Evolutionary conservation across 192 early-diverging fungal species (phyloP).

Genomic region (Oehlia diaphana): DNA sequence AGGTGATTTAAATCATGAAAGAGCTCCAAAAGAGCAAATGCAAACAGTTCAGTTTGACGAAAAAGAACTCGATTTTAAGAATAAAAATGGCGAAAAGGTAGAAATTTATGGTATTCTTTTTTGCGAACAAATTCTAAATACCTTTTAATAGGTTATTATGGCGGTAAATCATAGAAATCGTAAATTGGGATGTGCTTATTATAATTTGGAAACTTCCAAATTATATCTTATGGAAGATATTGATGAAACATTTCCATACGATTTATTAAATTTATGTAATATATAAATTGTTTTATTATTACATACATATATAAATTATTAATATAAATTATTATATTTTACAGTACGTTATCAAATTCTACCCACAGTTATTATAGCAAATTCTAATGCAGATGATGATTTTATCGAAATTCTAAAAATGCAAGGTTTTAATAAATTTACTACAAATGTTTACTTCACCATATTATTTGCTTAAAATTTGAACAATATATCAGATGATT

Average conservation of each 20-base stretch:
- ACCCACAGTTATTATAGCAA: constrained; percentile 37
- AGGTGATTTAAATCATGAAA: too few species aligned
- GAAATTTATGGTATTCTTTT: background rate
- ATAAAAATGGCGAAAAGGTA: background rate
- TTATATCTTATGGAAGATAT: constrained; percentile 49
- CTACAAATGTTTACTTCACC: background rate
- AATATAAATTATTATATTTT: background rate
- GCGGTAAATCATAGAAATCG: constrained; percentile 35
- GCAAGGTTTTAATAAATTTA: constrained; percentile 17
- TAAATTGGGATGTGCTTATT: constrained; percentile 43
- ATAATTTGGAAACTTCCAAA: constrained; percentile 29
- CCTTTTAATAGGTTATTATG: constrained; percentile 36
- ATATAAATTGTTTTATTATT: background rate
- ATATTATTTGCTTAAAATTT: background rate
- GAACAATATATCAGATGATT: background rate
- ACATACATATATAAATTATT: background rate
- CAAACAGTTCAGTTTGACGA: background rate
- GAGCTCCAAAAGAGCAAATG: background rate
- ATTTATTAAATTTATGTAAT: constrained; percentile 34
- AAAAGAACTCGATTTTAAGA: background rate
- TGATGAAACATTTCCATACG: constrained; percentile 30
- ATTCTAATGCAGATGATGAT: constrained; percentile 37
- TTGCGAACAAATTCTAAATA: background rate
- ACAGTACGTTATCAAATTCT: constrained; percentile 38
- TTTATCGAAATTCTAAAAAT: constrained; percentile 28